Conservation (phyloP, 2,329 filamentous ascomycete species). For the Lecanicillium sp. region DNA sequence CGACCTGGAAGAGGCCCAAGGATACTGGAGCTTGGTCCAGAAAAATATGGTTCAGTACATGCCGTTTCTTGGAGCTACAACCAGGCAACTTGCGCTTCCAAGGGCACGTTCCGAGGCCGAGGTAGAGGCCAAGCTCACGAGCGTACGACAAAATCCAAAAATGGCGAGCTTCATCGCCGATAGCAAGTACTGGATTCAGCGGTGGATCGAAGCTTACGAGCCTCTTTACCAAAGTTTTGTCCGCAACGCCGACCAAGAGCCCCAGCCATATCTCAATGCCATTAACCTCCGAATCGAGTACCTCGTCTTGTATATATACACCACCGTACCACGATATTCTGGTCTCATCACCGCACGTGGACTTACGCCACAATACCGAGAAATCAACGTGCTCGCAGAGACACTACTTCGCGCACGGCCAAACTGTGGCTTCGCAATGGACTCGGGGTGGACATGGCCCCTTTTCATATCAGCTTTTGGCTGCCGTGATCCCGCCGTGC, state of each 20-base stretch:
- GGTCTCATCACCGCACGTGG: conserved; percentile 24
- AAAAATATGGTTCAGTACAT: conserved; percentile 27
- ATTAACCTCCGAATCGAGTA: conserved; percentile 34
- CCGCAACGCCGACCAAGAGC: conserved; percentile 15
- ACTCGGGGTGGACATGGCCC: conserved; percentile 36
- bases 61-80: conserved; percentile 24
- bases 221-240: conserved; percentile 22
- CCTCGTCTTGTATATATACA: conserved; percentile 31
- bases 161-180: conserved; percentile 26
- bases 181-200: conserved; percentile 28
- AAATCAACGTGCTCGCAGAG: conserved; percentile 30
- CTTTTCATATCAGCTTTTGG: conserved; percentile 32
- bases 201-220: conserved; percentile 30
- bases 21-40: conserved; percentile 30
- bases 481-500: conserved; percentile 29
- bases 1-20: conserved; percentile 24
- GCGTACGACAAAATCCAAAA: conserved; percentile 19
- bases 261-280: conserved; percentile 23
- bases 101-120: conserved; percentile 17
- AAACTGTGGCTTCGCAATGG: conserved; percentile 34
- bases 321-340: conserved; percentile 28
- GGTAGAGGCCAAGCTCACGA: conserved; percentile 20
- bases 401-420: conserved; percentile 25
- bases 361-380: conserved; percentile 33
- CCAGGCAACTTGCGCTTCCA: conserved; percentile 20